Percentiles rank a stretch among this genome's conserved stretches.
Conservation (phyloP, 176 grass and related monocot species). For the Pharus latifolius region DNA sequence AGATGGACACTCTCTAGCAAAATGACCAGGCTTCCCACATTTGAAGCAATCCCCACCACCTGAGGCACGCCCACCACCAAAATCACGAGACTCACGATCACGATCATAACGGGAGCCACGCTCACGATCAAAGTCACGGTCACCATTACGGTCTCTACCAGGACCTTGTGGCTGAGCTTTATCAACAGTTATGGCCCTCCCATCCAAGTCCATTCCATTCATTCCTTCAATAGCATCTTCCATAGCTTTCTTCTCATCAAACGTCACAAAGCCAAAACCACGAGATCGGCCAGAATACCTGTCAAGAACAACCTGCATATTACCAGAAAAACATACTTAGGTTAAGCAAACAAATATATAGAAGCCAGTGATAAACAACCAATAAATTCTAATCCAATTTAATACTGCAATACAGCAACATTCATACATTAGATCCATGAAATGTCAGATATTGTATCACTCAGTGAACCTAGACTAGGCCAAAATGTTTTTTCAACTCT, state of each 20-base stretch:
- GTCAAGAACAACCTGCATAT: constrained; percentile 70
- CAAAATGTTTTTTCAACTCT: not conserved
- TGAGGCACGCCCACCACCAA: constrained; percentile 29
- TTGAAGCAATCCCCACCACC: constrained; percentile 77
- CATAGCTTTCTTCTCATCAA: constrained; percentile 95
- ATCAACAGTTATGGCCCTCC: constrained; percentile 75
- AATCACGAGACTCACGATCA: constrained; percentile 43
- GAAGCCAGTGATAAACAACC: not conserved
- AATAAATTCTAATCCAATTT: not conserved
- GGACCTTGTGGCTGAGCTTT: constrained; percentile 72
- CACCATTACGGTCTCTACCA: constrained; percentile 59
- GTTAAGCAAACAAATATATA: not conserved
- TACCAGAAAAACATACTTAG: not conserved
- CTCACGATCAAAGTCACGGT: constrained; percentile 39
- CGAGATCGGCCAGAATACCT: constrained; percentile 88
- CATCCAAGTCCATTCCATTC: constrained; percentile 80
- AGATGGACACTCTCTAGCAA: constrained; percentile 76
- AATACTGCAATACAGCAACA: not conserved
- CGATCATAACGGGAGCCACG: constrained; percentile 50
- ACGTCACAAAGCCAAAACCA: constrained; percentile 94
- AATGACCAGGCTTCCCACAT: constrained; percentile 78
- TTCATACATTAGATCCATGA: not conserved
- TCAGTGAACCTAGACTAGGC: not conserved
- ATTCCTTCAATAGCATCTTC: constrained; percentile 94
- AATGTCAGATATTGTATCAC: not conserved